Percentiles rank a stretch among this genome's conserved stretches.
These are phyloP conservation scores for Blepharisma japonicum DNA, from an alignment of 73 alveolate species.

Conservation along the genomic window DNA sequence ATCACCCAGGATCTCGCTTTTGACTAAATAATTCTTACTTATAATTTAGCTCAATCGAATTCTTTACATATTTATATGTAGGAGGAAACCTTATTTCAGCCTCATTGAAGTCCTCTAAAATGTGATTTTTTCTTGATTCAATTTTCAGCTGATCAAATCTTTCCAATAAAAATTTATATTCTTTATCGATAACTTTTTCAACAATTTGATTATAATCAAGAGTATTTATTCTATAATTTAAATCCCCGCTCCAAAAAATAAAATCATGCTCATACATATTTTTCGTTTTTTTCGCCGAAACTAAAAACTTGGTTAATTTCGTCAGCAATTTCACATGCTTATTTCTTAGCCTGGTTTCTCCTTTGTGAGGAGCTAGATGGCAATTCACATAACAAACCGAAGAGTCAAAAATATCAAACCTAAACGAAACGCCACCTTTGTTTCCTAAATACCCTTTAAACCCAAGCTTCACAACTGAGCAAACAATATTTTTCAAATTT, in stretches of 20 bases:
- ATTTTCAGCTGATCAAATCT: background rate
- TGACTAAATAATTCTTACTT: too few relatives aligned
- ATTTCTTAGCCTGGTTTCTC: background rate
- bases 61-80: conserved; percentile 1
- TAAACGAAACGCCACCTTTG: conserved; percentile 11
- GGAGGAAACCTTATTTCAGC: conserved; percentile 9
- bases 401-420: background rate
- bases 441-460: conserved; percentile 6
- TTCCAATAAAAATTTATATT: background rate
- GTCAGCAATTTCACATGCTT: background rate
- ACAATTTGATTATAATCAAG: background rate
- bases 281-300: background rate
- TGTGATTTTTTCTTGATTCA: background rate
- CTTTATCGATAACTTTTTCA: background rate
- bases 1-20: conserved; percentile 20
- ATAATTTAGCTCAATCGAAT: background rate
- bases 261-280: conserved; percentile 2
- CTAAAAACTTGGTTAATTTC: background rate
- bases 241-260: conserved; percentile 18
- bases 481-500: background rate
- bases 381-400: background rate
- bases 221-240: background rate
- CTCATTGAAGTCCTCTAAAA: background rate
- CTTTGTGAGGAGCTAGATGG: conserved; percentile 13
- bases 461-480: background rate